Base-by-base conservation (phyloP, 164 flowering plant species). In the Litsea cubeba region DNA sequence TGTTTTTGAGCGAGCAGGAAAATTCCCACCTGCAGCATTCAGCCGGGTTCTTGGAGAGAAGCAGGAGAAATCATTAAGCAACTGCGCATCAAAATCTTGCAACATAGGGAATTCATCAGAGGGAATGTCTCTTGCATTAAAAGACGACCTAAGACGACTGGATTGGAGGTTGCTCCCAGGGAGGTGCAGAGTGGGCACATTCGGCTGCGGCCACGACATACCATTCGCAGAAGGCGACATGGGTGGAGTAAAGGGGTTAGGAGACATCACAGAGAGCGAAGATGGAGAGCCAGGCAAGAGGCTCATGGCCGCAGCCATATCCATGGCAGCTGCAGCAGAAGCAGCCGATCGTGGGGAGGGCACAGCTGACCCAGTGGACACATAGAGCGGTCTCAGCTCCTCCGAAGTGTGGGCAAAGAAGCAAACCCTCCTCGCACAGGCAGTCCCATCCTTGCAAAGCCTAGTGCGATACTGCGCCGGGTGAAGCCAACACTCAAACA, bases 401-500 rank as follows among this genome's bases (percentile, higher is more conserved):
- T 93, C 97, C 15, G 87, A 71, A 2, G 86, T 89, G 80, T 95
- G 98, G 0, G 98, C 98, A 79, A 95, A 95, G 81, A 95, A 95
- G 80, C 98, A 94, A 8, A 94, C 98, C 63, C 98, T 78, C 65
- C 98, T 74, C 18, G 80, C 76, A 68, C 98, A 94, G 73, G 74
- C 74, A 12, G 87, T 83, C 14, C 98, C 97, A 71, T 95, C 98
- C 72, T 95, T 95, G 83, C 98, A 95, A 2, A 93, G 90, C 12
- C 98, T 85, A 1, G 98, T 95, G 69, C 97, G 82, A 72, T 95
- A 95, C 64, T 95, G 98, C 22, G 98, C 98, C 0, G 98, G 98
- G 63, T 95, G 98, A 6, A 95, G 89, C 98, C 98, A 95, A 74
- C 97, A 88, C 82, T 95, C 98, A 71, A 95, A 95, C 64, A 95